Evolutionary conservation across 352 stramenopile genomes (phyloP), one percentile per base, ranked within the genome.

Genomic region (Phytophthora tentaculata): DNA sequence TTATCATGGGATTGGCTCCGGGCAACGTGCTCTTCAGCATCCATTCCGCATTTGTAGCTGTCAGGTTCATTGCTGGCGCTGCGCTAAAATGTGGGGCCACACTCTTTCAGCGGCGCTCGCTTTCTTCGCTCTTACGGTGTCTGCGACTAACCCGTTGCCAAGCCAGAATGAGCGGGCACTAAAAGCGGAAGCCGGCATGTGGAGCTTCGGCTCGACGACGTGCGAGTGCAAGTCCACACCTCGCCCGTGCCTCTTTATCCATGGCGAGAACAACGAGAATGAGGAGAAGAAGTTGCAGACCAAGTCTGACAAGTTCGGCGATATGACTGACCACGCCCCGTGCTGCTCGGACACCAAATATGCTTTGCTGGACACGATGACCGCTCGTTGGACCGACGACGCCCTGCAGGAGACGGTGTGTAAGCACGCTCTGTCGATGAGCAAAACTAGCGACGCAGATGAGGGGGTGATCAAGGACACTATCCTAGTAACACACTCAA

Each of bases 401-500:
- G 52, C 23, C 3, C 62, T 80, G 16, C 78, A 86, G 60, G 26
- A 80, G 16, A 75, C 64, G 23, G 61, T 79, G 14, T 81, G 78
- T 57, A 47, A 74, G 12, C 58, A 73, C 28, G 69, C 76, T 17
- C 61, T 83, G 41, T 67, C 60, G 8, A 69, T 79, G 49, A 79
- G 72, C 22, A 32, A 54, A 9, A 54, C 63, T 6, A 79, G 73
- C 20, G 47, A 72, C 6, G 17, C 2, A 1, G 48, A 47, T 3
- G 54, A 62, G 6, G 53, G 57, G 6, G 20, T 69, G 5, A 76
- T 83, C 48, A 73, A 77, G 37, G 63, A 83, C 47, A 77, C 76
- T 2, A 84, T 85, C 26, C 41, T 87, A 7, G 66, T 85, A 14
- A 72, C 71, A 8, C 76, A 87, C 61, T 87, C 79, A 1, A 85